phyloP scores from a whole-genome alignment of 1,284 basidiomycete genomes.

The Paramarasmius palmivorus region DNA sequence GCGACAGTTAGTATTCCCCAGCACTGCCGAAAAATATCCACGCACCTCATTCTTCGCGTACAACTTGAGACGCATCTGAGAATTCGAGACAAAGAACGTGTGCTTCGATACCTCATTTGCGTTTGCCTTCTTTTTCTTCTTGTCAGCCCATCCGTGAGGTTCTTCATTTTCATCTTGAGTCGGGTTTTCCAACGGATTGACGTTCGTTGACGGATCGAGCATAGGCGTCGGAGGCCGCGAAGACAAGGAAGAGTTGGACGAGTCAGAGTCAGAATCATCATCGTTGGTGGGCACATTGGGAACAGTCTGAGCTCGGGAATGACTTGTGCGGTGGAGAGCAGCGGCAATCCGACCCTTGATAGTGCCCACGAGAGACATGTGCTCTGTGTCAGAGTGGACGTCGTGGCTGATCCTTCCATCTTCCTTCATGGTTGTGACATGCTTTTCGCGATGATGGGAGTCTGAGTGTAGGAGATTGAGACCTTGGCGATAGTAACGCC shows the following conservation, averaged over 20 bases:
- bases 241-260: conserved; percentile 36
- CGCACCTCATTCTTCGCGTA: conserved; percentile 85
- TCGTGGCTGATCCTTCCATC: conserved; percentile 19
- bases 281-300: conserved; percentile 14
- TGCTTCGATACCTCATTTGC: conserved; percentile 77
- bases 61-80: conserved; percentile 87
- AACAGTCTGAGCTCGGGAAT: conserved; percentile 19
- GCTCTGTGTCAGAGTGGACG: conserved; percentile 31
- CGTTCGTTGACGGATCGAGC: conserved; percentile 76
- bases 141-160: conserved; percentile 26
- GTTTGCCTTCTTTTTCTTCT: conserved; percentile 44
- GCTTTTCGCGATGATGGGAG: conserved; percentile 21
- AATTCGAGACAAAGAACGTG: conserved; percentile 92
- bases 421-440: conserved; percentile 21
- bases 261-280: conserved; percentile 21
- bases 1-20: not conserved
- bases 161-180: conserved; percentile 26
- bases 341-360: conserved; percentile 51
- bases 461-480: conserved; percentile 58
- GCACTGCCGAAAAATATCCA: conserved; percentile 1
- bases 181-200: conserved; percentile 46
- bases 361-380: conserved; percentile 46
- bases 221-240: conserved; percentile 50
- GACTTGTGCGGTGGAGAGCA: conserved; percentile 34
- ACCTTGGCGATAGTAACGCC: conserved; percentile 76